Evolutionary conservation across 148 eudicot genomes (phyloP), one percentile per base, ranked within the genome.

Genomic region (Silene conica): DNA sequence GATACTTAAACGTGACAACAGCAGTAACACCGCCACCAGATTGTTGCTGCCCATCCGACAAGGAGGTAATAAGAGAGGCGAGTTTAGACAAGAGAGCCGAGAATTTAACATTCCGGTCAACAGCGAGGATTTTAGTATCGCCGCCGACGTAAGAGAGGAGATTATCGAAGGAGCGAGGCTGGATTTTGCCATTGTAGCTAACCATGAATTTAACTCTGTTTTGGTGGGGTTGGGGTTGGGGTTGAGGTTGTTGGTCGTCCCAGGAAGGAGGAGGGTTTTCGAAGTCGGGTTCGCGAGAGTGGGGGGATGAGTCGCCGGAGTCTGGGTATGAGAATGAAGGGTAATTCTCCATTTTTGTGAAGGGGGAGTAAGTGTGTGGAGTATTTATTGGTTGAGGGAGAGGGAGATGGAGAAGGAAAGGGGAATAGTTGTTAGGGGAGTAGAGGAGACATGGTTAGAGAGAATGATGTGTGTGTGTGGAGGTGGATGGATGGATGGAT

Each of bases 271-370:
- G 83, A 0, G 95, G 84, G 76, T 87, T 86, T 6, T 90, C 97
- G 76, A 83, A 86, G 67, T 90, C 97, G 77, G 85, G 75, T 54
- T 90, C 93, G 14, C 93, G 89, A 0, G 98, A 93, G 5, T 86
- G 86, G 1, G 96, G 96, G n/a, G 96, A 90, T 0, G 98, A 93
- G 70, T 83, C 80, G 78, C 90, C 93, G 68, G 97, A 92, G 21
- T 90, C 96, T 1, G 96, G 90, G 78, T 90, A 90, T 0, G 88
- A 83, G 76, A 84, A 86, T 8, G 88, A 82, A 8, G 89, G 71
- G 79, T 83, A 87, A 69, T 85, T 90, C 13, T 89, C 96, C 96
- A 93, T 92, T 41, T 26, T 43, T 34, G 14, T 7, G 12, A 8
- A 54, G 21, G 1, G 20, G n/a, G n/a, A n/a, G n/a, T n/a, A n/a